Evolutionary conservation across 2,329 filamentous ascomycete genomes (phyloP), one percentile per base, ranked within the genome.

Genomic region (Aureobasidium sp.): DNA sequence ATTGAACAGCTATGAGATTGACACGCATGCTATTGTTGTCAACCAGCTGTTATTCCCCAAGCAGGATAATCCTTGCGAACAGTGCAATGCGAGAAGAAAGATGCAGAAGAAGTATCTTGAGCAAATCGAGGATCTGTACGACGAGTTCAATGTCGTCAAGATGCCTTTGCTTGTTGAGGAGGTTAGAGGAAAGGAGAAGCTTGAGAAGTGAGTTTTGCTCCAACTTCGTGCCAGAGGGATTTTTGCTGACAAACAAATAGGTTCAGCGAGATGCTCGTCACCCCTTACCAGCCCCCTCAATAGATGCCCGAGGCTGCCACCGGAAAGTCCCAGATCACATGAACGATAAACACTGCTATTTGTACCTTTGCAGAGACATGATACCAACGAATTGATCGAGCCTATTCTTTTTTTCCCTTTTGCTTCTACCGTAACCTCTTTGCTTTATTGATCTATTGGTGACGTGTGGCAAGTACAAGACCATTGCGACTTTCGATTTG

Each of bases 101-200:
- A 98, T 98, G 93, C 93, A 98, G 78, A 93, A 90, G 78, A 98
- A 98, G 76, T 98, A 98, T 68, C 79, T 98, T 38, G 90, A 97
- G 67, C 91, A 98, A 77, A 97, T 97, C 64, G 90, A 95, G 72
- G 93, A 98, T 75, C 74, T 98, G 55, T 98, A 98, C 68, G 90
- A 96, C 66, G 93, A 98, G 70, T 98, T 98, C 75, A 95, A 98
- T 68, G 90, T 98, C 34, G 91, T 98, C 61, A 91, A 91, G 78
- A 97, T 98, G 90, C 93, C 93, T 32, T 72, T 98, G 64, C 74
- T 98, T 56, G 88, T 95, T 1, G 91, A 98, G 70, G 93, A 98
- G 74, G 90, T 98, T 8, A 78, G 93, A 64, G 93, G 93, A 39
- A 95, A 94, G 77, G 91, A 97, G 66, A 91, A 83, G 71, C 74